Evolutionary conservation across 2,329 filamentous ascomycete genomes (phyloP).

Genomic region (Scytalidium lignicola): DNA sequence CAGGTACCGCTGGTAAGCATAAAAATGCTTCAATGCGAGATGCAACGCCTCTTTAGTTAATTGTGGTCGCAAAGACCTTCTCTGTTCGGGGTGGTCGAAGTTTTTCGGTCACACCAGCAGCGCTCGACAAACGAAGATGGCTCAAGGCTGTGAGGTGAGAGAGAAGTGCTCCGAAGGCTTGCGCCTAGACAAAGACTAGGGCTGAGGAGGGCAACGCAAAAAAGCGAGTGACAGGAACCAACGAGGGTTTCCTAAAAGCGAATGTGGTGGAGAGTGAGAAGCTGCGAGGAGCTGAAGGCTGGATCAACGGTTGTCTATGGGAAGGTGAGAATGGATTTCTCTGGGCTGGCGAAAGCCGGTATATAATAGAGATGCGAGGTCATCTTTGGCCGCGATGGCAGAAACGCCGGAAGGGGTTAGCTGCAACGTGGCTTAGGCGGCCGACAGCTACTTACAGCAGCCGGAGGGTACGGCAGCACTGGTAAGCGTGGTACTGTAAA

Average conservation of each 20-base stretch:
- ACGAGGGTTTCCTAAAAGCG: slow-evolving; percentile 63
- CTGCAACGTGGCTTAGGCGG: background rate
- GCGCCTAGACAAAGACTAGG: slow-evolving; percentile 15
- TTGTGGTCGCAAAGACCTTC: background rate
- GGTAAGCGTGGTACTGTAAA: too few species aligned
- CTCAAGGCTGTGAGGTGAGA: slow-evolving; percentile 8
- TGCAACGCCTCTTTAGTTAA: background rate
- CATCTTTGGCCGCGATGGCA: background rate
- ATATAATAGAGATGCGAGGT: slow-evolving; percentile 1
- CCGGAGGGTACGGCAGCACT: background rate
- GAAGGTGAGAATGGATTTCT: slow-evolving; percentile 3
- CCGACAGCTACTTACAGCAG: background rate
- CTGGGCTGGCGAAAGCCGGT: slow-evolving; percentile 5
- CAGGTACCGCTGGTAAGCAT: background rate
- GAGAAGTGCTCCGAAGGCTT: slow-evolving; percentile 23
- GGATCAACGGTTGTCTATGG: slow-evolving; percentile 3
- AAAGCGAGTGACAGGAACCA: slow-evolving; percentile 73
- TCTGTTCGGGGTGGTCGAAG: slow-evolving; percentile 3
- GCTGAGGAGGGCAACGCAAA: slow-evolving; percentile 28
- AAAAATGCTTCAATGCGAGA: background rate
- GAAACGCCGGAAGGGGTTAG: background rate
- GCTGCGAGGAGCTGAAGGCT: background rate
- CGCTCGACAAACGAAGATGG: slow-evolving; percentile 9
- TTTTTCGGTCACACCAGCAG: background rate
- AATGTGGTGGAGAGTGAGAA: slow-evolving; percentile 16